Conservation (phyloP, 139 green algal species). For the Parachlorella kessleri region DNA sequence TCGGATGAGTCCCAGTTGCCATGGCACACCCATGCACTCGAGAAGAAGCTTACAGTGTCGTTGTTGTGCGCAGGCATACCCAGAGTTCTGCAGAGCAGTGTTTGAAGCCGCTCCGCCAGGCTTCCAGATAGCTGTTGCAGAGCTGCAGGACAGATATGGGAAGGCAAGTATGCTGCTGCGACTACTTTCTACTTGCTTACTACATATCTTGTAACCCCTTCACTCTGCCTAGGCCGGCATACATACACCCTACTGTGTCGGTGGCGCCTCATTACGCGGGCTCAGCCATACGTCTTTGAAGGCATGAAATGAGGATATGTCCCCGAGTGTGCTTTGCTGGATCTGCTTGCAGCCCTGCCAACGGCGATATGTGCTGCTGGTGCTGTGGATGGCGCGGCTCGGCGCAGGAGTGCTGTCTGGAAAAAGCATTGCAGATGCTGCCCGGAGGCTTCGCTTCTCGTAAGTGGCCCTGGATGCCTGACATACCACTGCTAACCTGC, state of each 20-base stretch:
- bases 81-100: slow-evolving; percentile 69
- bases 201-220: no score
- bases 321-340: no score
- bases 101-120: slow-evolving; percentile 42
- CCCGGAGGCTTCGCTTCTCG: slow-evolving; percentile 65
- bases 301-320: no score
- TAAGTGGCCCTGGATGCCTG: slow-evolving; percentile 41
- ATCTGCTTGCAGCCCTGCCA: slow-evolving; percentile 32
- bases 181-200: no score
- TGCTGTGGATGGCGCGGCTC: slow-evolving; percentile 72
- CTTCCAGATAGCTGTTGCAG: slow-evolving; percentile 49
- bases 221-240: no score
- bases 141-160: slow-evolving; percentile 65
- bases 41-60: no score
- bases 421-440: slow-evolving; percentile 63
- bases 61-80: slow-evolving; percentile 79
- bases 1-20: no score
- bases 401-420: slow-evolving; percentile 59
- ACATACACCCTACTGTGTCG: no score
- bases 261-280: no score
- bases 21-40: no score
- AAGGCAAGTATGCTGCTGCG: no score
- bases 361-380: slow-evolving; percentile 62
- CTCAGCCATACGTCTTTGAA: no score
- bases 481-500: neutral